These are phyloP conservation scores for Saccharomycopsis lassenensis DNA, from an alignment of 805 yeast genomes.

Conservation along the genomic window DNA sequence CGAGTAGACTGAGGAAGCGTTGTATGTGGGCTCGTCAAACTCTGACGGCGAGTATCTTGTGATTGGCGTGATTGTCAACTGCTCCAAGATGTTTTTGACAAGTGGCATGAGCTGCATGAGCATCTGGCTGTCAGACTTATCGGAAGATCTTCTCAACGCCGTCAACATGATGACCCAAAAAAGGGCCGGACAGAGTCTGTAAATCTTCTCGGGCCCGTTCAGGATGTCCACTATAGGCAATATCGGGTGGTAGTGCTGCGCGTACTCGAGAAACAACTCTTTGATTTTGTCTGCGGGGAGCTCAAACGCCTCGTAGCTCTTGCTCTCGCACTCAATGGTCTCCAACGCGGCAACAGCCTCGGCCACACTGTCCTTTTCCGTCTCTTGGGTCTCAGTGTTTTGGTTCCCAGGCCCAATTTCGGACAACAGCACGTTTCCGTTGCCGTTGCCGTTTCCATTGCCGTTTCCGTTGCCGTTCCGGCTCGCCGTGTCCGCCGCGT, in stretches of 20 bases:
- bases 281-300: constrained; percentile 51
- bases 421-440: no score
- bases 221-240: constrained; percentile 78
- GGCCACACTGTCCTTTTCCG: no score
- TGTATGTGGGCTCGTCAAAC: constrained; percentile 69
- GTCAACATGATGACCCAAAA: constrained; percentile 92
- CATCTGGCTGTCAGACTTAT: constrained; percentile 28
- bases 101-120: constrained; percentile 54
- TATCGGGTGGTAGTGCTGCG: constrained; percentile 68
- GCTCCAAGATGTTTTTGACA: constrained; percentile 70
- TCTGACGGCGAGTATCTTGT: constrained; percentile 73
- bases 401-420: no score
- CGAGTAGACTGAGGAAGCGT: constrained; percentile 84
- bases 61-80: constrained; percentile 82
- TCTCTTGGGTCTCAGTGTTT: no score
- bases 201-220: constrained; percentile 74
- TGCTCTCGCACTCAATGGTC: no score
- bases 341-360: no score
- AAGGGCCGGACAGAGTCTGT: constrained; percentile 71
- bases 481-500: constrained; percentile 1
- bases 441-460: no score
- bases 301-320: constrained; percentile 58
- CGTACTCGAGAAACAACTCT: constrained; percentile 57
- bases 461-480: no score
- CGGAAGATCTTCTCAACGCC: constrained; percentile 55